Evolutionary conservation across 179 eudicot genomes (phyloP).

Genomic region (Patellifolia procumbens): DNA sequence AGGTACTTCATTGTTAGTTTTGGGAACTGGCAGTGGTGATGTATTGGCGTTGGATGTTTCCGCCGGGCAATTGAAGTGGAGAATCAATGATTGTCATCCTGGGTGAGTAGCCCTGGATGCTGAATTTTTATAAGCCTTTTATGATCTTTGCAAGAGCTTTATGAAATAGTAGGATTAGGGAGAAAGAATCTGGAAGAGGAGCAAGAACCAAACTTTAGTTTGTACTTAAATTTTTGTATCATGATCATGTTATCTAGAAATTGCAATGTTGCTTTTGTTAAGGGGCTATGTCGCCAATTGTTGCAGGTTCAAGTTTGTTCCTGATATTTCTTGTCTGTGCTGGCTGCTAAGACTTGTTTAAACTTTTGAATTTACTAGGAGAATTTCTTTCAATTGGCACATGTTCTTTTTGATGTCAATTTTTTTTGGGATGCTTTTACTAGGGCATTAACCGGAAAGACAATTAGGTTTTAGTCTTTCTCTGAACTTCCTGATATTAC

Average conservation of each 20-base stretch:
- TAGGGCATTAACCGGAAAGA: too few relatives aligned
- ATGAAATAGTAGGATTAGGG: background rate
- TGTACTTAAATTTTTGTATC: background rate
- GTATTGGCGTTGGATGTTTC: slow-evolving; percentile 76
- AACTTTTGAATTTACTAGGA: too few relatives aligned
- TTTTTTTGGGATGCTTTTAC: too few relatives aligned
- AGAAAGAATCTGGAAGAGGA: background rate
- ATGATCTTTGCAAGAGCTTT: background rate
- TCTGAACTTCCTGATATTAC: too few relatives aligned
- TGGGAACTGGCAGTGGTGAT: slow-evolving; percentile 96
- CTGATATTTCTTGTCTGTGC: too few relatives aligned
- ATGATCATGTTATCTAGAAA: background rate
- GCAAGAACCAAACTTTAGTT: background rate
- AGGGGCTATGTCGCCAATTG: background rate
- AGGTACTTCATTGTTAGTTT: slow-evolving; percentile 59
- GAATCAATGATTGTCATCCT: slow-evolving; percentile 83
- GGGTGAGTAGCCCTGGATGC: slow-evolving; percentile 55
- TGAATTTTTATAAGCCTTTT: background rate
- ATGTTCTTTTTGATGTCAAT: too few relatives aligned
- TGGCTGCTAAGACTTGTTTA: too few relatives aligned
- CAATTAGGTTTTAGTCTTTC: too few relatives aligned
- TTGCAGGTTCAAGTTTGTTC: background rate
- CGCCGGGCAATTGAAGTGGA: slow-evolving; percentile 89
- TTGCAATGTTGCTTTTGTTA: background rate
- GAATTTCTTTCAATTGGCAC: too few relatives aligned